phyloP scores from a whole-genome alignment of 2,329 filamentous ascomycete genomes.

The Thielaviopsis ethacetica region DNA sequence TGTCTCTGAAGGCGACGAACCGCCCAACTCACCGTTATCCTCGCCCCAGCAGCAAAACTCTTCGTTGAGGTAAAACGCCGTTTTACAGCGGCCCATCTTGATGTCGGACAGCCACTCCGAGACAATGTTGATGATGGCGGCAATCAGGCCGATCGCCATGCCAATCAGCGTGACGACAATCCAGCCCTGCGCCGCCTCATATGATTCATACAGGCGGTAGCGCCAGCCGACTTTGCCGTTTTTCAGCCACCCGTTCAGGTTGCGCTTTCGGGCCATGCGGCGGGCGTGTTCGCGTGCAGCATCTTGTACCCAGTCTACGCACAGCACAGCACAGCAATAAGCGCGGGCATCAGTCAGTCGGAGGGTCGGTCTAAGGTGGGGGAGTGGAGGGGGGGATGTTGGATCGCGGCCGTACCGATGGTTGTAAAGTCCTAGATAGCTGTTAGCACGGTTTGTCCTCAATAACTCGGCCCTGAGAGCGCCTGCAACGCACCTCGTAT shows the following conservation, averaged over 20 bases:
- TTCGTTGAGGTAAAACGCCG: slow-evolving; percentile 93
- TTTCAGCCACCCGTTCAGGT: slow-evolving; percentile 43
- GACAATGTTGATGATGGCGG: slow-evolving; percentile 82
- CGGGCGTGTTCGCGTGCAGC: slow-evolving; percentile 77
- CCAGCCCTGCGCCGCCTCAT: slow-evolving; percentile 95
- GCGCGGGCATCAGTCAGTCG: neutral
- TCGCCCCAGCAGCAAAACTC: slow-evolving; percentile 97
- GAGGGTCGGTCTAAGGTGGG: neutral
- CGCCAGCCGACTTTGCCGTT: slow-evolving; percentile 65
- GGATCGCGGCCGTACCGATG: slow-evolving; percentile 40
- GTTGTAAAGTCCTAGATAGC: slow-evolving; percentile 67
- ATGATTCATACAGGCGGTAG: slow-evolving; percentile 65
- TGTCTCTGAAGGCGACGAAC: too few relatives aligned
- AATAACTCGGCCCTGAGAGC: neutral
- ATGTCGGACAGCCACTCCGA: slow-evolving; percentile 95
- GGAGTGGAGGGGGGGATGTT: neutral
- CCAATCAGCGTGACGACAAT: slow-evolving; percentile 91
- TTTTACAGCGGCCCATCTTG: slow-evolving; percentile 90
- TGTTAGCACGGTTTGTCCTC: neutral
- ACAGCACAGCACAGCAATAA: neutral
- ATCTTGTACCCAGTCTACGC: slow-evolving; percentile 97
- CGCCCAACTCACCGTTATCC: slow-evolving; percentile 45
- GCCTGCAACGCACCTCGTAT: slow-evolving; percentile 51
- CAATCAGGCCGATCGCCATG: slow-evolving; percentile 82
- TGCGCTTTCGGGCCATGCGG: slow-evolving; percentile 57